Evolutionary conservation across 148 eudicot genomes (phyloP), one percentile per base, ranked within the genome.

Genomic region (Camellia japonica): DNA sequence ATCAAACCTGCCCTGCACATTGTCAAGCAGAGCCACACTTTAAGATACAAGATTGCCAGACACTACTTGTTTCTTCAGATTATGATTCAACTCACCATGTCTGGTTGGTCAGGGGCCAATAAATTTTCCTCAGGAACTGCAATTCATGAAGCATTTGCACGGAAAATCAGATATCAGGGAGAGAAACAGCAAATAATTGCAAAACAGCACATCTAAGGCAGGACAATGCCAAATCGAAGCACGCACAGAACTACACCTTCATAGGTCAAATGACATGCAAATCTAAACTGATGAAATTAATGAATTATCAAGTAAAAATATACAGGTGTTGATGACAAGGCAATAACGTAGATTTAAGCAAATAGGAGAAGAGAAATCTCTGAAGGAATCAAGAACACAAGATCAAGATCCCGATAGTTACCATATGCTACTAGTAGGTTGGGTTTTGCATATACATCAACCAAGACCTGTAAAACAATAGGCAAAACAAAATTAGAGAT

Each of bases 101-200:
- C 98, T 13, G 91, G 91, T 81, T 90, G 82, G 41, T 90, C 92
- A 8, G 95, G 97, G 18, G 84, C 88, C 69, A 91, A 51, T 86
- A 96, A 84, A 80, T 91, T 93, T 81, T 96, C 99, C 87, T 96
- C 98, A 11, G 99, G 65, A 78, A 96, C 99, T 96, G 93, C 86
- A 91, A 84, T 54, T 23, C 71, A 73, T 65, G 80, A 79, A 59
- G 1, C 76, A 78, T 81, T 71, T 52, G 68, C 9, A 55, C 13
- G 55, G 72, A 56, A 13, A 71, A 61, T 20, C 19, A 56, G 52
- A 52, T 23, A 76, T 47, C 11, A 14, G 12, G 67, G n/a, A 76
- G 15, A 23, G 20, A 54, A 55, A 38, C 38, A 56, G 65, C 19
- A 14, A 74, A 30, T 44, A 56, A 1, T 11, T 11, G 12, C 2